Evolutionary conservation across 176 grass and related monocot genomes (phyloP), one percentile per base, ranked within the genome.

Genomic region (Metroxylon sagu): DNA sequence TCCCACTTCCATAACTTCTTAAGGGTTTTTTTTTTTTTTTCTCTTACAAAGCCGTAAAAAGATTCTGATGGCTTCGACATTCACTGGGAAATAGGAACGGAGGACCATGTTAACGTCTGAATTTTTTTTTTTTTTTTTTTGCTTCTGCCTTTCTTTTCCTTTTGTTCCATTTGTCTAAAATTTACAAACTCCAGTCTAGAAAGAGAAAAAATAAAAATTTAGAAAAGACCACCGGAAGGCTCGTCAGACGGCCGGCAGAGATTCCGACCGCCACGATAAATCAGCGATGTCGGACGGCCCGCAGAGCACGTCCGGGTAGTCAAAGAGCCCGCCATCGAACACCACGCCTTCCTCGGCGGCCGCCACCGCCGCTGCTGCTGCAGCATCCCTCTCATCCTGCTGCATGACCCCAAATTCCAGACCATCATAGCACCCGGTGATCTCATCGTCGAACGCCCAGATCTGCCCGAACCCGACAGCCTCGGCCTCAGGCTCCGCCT

Each of bases 371-470:
- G 81, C 81, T 0, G 67, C 69, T 0, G 81, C 81, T 0, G 67
- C 72, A 1, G 35, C 35, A 2, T 43, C 35, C 35, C 35, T 43
- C 8, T 43, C 35, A 43, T 43, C 35, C 8, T 43, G 35, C 35
- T 43, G 35, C 35, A 49, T 35, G 0, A 52, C 54, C 0, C 43
- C 71, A 56, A 58, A 82, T 0, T 4, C 67, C 0, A 43, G 35
- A 7, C 35, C 35, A 43, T 28, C 72, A 17, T 67, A 72, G 5
- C 76, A 62, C 0, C 69, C 74, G 3, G 19, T 66, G 2, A 75
- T 75, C 61, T 78, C 84, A 19, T 86, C 84, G 50, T 79, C 79
- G 52, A 87, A 82, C 3, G 56, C 71, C 84, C 84, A 87, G 57
- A 87, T 71, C 66, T 79, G 79, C 1, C 68, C 75, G 15, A 82